These are phyloP conservation scores for Populus nigra DNA, from an alignment of 345 rosid species.

Conservation along the genomic window DNA sequence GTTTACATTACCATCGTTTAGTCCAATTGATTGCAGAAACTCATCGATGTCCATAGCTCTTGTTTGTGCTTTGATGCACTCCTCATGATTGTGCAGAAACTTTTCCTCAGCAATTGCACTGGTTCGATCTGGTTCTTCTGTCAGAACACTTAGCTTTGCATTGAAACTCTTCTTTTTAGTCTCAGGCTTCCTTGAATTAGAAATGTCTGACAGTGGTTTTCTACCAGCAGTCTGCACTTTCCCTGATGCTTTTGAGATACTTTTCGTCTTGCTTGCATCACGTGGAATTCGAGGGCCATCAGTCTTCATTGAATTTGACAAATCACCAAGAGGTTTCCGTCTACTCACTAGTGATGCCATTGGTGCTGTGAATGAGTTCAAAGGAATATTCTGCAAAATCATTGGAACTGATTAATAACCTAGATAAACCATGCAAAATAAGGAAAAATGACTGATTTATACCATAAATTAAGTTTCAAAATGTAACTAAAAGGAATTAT, in stretches of 20 bases:
- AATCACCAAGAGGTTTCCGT: neutral
- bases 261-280: conserved; percentile 26
- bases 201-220: conserved; percentile 52
- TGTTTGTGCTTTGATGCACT: conserved; percentile 40
- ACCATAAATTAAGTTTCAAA: neutral
- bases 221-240: conserved; percentile 26
- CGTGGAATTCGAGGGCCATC: neutral
- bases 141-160: conserved; percentile 11
- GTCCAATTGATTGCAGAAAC: conserved; percentile 36
- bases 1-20: conserved; percentile 27
- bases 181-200: conserved; percentile 39
- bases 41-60: conserved; percentile 30
- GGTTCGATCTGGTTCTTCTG: conserved; percentile 18
- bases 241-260: conserved; percentile 25
- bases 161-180: conserved; percentile 28
- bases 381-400: neutral
- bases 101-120: conserved; percentile 29
- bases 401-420: neutral
- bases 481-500: neutral
- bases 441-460: neutral
- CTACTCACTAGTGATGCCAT: neutral
- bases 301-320: neutral
- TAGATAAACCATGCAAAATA: neutral
- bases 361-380: neutral
- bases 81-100: conserved; percentile 46